These are phyloP conservation scores for Acmispon strigosus DNA, from an alignment of 306 rosid species.

Conservation along the genomic window DNA sequence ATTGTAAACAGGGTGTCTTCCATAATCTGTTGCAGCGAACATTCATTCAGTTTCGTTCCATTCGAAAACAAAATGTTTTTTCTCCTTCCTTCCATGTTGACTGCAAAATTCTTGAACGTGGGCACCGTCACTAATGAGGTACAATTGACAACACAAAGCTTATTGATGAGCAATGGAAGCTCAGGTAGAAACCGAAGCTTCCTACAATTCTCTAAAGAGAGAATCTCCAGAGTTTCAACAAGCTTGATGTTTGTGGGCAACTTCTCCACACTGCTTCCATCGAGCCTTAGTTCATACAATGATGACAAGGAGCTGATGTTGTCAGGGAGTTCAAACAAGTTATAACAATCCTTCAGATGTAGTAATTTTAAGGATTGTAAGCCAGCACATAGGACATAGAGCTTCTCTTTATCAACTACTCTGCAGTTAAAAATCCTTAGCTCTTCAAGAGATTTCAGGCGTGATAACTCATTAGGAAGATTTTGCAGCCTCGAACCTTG, in stretches of 20 bases:
- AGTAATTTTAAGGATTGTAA: neutral
- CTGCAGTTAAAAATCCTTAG: no score
- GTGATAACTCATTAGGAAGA: no score
- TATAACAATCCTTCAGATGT: neutral
- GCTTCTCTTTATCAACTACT: neutral
- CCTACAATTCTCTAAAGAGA: neutral
- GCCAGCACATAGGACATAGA: neutral
- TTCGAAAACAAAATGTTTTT: neutral
- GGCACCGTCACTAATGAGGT: neutral
- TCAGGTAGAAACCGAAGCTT: slow-evolving; percentile 23
- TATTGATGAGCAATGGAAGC: slow-evolving; percentile 4
- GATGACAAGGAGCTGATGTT: neutral
- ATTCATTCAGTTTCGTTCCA: neutral
- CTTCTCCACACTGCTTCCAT: neutral
- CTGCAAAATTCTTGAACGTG: neutral
- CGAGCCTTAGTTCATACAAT: neutral
- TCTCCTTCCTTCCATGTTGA: neutral
- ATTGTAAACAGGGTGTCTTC: neutral
- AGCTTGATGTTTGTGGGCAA: neutral
- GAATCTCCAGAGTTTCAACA: neutral
- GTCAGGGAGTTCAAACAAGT: neutral
- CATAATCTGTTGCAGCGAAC: neutral
- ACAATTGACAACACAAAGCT: slow-evolving; percentile 8
- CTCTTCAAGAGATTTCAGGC: no score
- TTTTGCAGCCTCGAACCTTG: neutral